These are phyloP conservation scores for Monilinia polystroma DNA, from an alignment of 2,329 filamentous ascomycete genomes.

Conservation along the genomic window DNA sequence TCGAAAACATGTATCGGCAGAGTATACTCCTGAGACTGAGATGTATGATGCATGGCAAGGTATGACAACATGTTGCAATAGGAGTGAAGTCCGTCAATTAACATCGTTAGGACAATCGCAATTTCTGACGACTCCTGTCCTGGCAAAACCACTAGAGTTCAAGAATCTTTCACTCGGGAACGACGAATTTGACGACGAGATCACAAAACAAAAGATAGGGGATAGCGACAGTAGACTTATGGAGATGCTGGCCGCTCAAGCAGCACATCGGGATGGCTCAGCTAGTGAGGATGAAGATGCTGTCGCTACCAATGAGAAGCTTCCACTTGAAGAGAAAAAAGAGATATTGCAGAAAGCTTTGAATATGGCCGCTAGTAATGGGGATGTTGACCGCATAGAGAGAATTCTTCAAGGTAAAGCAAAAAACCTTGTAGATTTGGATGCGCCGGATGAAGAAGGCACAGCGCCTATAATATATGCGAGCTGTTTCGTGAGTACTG, in stretches of 20 bases:
- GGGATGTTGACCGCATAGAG: slow-evolving; percentile 78
- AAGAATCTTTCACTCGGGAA: slow-evolving; percentile 79
- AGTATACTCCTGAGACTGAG: slow-evolving; percentile 77
- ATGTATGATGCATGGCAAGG: slow-evolving; percentile 99
- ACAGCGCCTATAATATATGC: slow-evolving; percentile 97
- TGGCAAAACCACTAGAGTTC: slow-evolving; percentile 82
- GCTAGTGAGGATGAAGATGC: slow-evolving; percentile 77
- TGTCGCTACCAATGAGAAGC: slow-evolving; percentile 70
- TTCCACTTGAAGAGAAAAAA: slow-evolving; percentile 75
- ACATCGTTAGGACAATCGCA: slow-evolving; percentile 77
- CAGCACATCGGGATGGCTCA: slow-evolving; percentile 74
- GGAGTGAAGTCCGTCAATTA: slow-evolving; percentile 27
- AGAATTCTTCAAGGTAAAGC: slow-evolving; percentile 73
- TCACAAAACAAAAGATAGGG: slow-evolving; percentile 54
- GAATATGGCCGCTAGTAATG: slow-evolving; percentile 95
- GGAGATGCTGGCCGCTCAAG: slow-evolving; percentile 94
- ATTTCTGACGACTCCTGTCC: slow-evolving; percentile 82
- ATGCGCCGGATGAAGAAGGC: slow-evolving; percentile 88
- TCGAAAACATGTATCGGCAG: slow-evolving; percentile 63
- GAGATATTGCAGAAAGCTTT: slow-evolving; percentile 81
- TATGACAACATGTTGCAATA: slow-evolving; percentile 38
- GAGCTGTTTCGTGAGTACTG: slow-evolving; percentile 80
- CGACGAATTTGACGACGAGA: slow-evolving; percentile 64
- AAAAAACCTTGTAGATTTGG: slow-evolving; percentile 75
- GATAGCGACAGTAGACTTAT: slow-evolving; percentile 87